Conservation (phyloP, 2,329 filamentous ascomycete species). For the Capronia americana region DNA sequence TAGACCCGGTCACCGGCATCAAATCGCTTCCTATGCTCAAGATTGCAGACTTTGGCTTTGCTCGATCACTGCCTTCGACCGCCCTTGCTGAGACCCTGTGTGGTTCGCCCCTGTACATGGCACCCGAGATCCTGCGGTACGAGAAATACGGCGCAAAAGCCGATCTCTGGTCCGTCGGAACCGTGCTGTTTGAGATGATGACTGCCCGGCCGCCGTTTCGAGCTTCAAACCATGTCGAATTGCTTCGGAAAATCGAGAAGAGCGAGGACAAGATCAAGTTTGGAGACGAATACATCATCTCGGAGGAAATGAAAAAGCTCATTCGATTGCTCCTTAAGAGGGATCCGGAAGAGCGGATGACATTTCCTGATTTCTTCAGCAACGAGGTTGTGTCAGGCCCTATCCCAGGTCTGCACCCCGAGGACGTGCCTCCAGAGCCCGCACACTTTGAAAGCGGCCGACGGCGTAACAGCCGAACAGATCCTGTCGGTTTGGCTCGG, state of each 20-base stretch:
- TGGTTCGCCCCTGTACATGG: constrained; percentile 97
- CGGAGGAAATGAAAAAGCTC: constrained; percentile 76
- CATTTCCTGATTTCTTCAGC: constrained; percentile 83
- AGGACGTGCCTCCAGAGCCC: constrained; percentile 64
- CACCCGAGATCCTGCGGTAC: constrained; percentile 94
- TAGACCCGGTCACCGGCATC: constrained; percentile 80
- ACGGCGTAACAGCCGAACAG: constrained; percentile 34
- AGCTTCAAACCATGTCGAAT: constrained; percentile 91
- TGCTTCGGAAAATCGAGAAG: constrained; percentile 89
- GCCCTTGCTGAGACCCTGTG: constrained; percentile 95
- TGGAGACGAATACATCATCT: constrained; percentile 72
- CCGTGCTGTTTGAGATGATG: constrained; percentile 94
- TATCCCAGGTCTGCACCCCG: constrained; percentile 81
- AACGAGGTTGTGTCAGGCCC: constrained; percentile 73
- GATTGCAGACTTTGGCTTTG: constrained; percentile 98
- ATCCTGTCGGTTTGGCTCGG: constrained; percentile 33
- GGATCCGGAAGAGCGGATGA: constrained; percentile 82
- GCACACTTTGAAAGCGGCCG: constrained; percentile 22
- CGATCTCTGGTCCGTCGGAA: constrained; percentile 96
- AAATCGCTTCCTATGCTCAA: constrained; percentile 92
- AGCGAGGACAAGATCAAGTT: constrained; percentile 87
- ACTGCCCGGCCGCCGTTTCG: constrained; percentile 88
- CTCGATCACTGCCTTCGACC: constrained; percentile 85
- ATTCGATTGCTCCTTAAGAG: constrained; percentile 83
- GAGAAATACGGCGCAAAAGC: constrained; percentile 97